Evolutionary conservation across 148 eudicot genomes (phyloP).

Genomic region (Vaccinium corymbosum): DNA sequence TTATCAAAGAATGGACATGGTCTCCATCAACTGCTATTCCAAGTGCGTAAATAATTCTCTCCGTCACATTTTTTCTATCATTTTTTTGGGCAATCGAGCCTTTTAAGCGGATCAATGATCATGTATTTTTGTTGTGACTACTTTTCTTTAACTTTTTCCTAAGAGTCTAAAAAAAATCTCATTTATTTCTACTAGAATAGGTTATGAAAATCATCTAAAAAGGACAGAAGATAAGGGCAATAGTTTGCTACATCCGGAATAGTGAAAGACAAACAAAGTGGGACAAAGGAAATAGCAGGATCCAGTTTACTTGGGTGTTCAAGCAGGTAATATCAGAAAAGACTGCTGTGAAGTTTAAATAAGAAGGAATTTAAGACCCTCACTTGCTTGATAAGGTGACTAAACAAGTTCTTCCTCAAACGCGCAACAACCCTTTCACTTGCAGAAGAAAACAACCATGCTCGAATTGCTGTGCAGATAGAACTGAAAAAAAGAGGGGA

Average conservation of each 20-base stretch:
- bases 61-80: background rate
- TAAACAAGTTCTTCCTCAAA: slow-evolving; percentile 63
- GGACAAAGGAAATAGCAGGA: background rate
- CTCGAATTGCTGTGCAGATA: slow-evolving; percentile 62
- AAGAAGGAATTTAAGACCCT: slow-evolving; percentile 16
- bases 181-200: background rate
- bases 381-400: slow-evolving; percentile 75
- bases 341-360: background rate
- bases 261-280: background rate
- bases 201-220: background rate
- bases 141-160: background rate
- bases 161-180: background rate
- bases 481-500: slow-evolving; percentile 40
- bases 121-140: background rate
- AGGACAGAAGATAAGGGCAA: background rate
- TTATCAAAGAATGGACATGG: background rate
- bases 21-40: background rate
- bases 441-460: slow-evolving; percentile 77
- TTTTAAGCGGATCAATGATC: background rate
- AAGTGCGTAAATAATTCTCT: background rate
- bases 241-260: background rate
- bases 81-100: background rate
- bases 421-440: slow-evolving; percentile 93
- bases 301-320: background rate
- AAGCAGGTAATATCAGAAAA: background rate